Base-by-base conservation (phyloP, 495 filamentous ascomycete species). In the Tuber magnatum region DNA sequence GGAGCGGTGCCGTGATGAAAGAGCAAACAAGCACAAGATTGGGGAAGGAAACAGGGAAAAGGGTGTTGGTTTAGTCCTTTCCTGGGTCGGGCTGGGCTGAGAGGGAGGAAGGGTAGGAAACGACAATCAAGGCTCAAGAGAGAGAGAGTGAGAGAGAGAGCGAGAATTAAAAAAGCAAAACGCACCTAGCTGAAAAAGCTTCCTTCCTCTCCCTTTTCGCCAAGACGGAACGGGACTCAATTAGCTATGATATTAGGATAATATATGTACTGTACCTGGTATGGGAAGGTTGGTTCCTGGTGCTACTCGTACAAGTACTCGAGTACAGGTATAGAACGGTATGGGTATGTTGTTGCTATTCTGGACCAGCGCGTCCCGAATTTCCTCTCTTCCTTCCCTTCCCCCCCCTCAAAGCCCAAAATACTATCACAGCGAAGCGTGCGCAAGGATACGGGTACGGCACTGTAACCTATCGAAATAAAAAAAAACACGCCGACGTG, bases 151-250 rank as follows among this genome's bases (percentile, higher is more conserved):
- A 14, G n/a, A n/a, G n/a, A n/a, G 24, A 61, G 28, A 28, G 51
- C 0, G 51, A 61, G n/a, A 28, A 61, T 14, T 9, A 61, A 61
- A 61, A 61, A 61, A n/a, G 10, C n/a, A 61, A 61, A 61, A 61
- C 51, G 8, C n/a, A 61, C 51, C n/a, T n/a, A n/a, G n/a, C 51
- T 61, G 51, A 61, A 61, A 56, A 61, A 61, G 51, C 51, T 61
- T 61, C 22, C 48, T n/a, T 51, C 22, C 48, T n/a, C 9, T 51
- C 51, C 51, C n/a, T 61, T 61, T 4, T 61, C 28, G 51, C n/a
- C 51, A 5, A 61, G 51, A 61, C 51, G 51, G 51, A 28, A 61
- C 9, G 14, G 51, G 12, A 28, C 51, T 32, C 28, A 61, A 32
- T 61, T 32, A 16, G 51, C n/a, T 61, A 56, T 61, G 51, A 24